Conservation (phyloP, 257 asterid species). For the Rhazya stricta region DNA sequence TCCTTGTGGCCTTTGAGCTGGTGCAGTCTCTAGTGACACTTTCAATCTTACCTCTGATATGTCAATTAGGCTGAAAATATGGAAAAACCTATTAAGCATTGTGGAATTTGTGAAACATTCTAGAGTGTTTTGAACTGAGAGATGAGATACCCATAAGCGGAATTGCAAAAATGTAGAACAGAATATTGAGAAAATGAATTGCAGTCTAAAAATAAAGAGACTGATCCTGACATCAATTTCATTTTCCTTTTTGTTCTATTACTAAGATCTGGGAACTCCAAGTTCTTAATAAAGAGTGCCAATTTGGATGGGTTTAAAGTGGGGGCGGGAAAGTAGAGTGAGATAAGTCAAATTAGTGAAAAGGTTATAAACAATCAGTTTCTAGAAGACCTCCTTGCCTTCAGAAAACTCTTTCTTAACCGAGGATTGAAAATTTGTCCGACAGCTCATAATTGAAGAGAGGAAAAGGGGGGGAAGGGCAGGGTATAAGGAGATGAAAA, state of each 20-base stretch:
- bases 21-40: constrained; percentile 87
- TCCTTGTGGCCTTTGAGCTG: constrained; percentile 90
- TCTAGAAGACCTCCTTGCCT: not conserved
- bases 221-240: not conserved
- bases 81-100: not conserved
- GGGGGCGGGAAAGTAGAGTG: not conserved
- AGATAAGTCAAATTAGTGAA: not conserved
- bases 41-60: constrained; percentile 86
- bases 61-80: constrained; percentile 76
- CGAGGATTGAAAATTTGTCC: not conserved
- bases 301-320: not conserved
- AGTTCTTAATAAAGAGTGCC: not conserved
- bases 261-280: not conserved
- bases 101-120: not conserved
- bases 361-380: not conserved
- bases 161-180: not conserved
- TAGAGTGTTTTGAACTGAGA: not conserved
- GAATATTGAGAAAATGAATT: not conserved
- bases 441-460: too few species aligned
- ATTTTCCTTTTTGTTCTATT: not conserved
- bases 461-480: too few species aligned
- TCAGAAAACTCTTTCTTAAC: not conserved
- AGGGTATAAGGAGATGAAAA: not conserved
- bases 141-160: not conserved
- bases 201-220: not conserved